Evolutionary conservation across 2,329 filamentous ascomycete species (phyloP).

Genomic region (Alternaria consortialis): DNA sequence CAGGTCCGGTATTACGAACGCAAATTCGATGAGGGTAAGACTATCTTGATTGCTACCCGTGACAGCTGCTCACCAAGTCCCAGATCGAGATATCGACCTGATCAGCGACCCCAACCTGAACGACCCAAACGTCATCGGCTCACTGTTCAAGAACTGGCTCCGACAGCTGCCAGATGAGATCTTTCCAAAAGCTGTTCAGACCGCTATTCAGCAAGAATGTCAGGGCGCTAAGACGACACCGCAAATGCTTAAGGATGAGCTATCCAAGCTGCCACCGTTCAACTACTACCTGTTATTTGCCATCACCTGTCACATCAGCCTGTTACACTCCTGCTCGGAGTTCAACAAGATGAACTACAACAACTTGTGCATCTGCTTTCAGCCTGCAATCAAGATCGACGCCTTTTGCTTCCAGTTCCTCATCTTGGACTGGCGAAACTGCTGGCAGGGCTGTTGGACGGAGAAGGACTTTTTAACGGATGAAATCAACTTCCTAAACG

Average conservation of each 20-base stretch:
- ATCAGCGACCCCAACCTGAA: slow-evolving; percentile 89
- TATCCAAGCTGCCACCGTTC: slow-evolving; percentile 93
- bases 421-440: slow-evolving; percentile 93
- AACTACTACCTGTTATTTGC: slow-evolving; percentile 98
- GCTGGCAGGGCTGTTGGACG: slow-evolving; percentile 95
- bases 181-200: slow-evolving; percentile 84
- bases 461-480: slow-evolving; percentile 72
- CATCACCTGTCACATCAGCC: slow-evolving; percentile 93
- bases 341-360: slow-evolving; percentile 99
- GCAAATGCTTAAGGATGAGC: slow-evolving; percentile 85
- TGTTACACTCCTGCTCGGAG: slow-evolving; percentile 88
- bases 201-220: slow-evolving; percentile 81
- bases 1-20: slow-evolving; percentile 95
- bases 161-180: slow-evolving; percentile 94
- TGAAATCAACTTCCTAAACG: slow-evolving; percentile 44
- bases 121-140: slow-evolving; percentile 95
- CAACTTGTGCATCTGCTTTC: slow-evolving; percentile 95
- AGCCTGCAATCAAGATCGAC: slow-evolving; percentile 96
- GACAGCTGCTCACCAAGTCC: slow-evolving; percentile 17
- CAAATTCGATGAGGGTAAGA: slow-evolving; percentile 82
- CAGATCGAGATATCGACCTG: slow-evolving; percentile 87
- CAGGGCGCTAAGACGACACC: slow-evolving; percentile 81
- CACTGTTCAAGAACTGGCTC: slow-evolving; percentile 95
- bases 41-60: background rate
- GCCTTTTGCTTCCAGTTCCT: slow-evolving; percentile 94